These are phyloP conservation scores for Protomyces pachydermus DNA, from an alignment of 1,139 yeast species.

Conservation along the genomic window DNA sequence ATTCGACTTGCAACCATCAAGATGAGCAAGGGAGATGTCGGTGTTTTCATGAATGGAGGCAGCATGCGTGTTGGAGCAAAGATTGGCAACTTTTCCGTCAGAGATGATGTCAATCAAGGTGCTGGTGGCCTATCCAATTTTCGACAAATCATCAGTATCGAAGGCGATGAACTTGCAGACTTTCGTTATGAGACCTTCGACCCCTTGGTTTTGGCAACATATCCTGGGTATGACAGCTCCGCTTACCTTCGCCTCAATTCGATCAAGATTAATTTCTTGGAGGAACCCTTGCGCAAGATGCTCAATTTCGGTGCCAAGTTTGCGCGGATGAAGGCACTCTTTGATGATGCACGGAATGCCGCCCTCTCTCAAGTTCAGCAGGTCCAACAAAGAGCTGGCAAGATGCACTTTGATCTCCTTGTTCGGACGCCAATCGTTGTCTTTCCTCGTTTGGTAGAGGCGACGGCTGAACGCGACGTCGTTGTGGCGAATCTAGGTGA, in stretches of 20 bases:
- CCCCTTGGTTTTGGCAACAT: constrained; percentile 35
- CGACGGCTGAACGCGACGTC: constrained; percentile 49
- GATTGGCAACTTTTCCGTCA: constrained; percentile 73
- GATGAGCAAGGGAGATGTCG: constrained; percentile 67
- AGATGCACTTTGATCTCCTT: constrained; percentile 64
- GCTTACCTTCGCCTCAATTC: constrained; percentile 71
- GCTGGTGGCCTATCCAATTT: constrained; percentile 50
- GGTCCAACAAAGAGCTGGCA: constrained; percentile 53
- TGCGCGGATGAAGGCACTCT: constrained; percentile 77
- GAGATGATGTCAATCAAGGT: constrained; percentile 69
- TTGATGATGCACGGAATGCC: constrained; percentile 81
- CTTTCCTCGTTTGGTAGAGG: constrained; percentile 56
- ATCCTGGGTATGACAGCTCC: constrained; percentile 51
- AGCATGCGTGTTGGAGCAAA: constrained; percentile 69
- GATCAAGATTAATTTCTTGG: constrained; percentile 67
- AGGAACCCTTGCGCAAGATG: constrained; percentile 68
- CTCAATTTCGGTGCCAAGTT: constrained; percentile 66
- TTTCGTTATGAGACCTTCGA: constrained; percentile 79
- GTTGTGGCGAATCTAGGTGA: constrained; percentile 79
- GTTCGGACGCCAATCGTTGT: constrained; percentile 77
- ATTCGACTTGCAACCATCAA: constrained; percentile 72
- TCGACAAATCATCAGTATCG: constrained; percentile 68
- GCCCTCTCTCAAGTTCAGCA: constrained; percentile 67
- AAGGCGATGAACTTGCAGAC: constrained; percentile 78
- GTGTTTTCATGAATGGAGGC: constrained; percentile 66